Evolutionary conservation across 306 rosid genomes (phyloP), one percentile per base, ranked within the genome.

Genomic region (Dicorynia guianensis): DNA sequence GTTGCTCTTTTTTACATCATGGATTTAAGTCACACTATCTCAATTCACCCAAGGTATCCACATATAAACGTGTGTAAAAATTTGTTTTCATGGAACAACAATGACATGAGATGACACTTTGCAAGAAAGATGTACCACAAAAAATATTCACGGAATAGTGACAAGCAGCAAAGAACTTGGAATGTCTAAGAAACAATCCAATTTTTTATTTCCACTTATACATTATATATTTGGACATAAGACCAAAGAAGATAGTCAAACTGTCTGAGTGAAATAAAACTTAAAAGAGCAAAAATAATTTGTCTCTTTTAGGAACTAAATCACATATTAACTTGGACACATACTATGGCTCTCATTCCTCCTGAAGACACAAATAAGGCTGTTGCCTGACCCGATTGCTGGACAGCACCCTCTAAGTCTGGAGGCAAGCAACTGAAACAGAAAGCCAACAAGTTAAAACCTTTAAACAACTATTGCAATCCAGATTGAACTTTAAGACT

Each of bases 371-470:
- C 86, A 87, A 90, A 92, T 6, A 59, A 30, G 49, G 91, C 92
- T 39, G 89, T 83, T 9, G 98, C 96, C 86, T 84, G 71, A 63
- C 98, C 68, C 13, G 97, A 95, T 82, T 95, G 98, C 48, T 84
- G 87, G 72, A 92, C 97, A 33, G 98, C 97, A 13, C 97, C 98
- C 76, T 83, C 96, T 91, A 92, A 86, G 77, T 95, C 89, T 19
- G 97, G 73, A 78, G 98, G 98, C 90, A 95, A 87, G 82, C 97
- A 95, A 80, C 98, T 95, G 90, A 77, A 82, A 72, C 69, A 80
- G 34, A 81, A 76, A 77, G 49, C 9, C 30, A 15, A 67, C 74
- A 52, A 74, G 72, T 80, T 47, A 77, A 58, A 35, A 42, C 15
- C 63, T 76, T 80, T 62, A 15, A 5, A 64, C 50, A 77, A 72